Percentiles rank a stretch among this genome's conserved stretches.
Evolutionary conservation across 257 asterid genomes (phyloP).

Genomic region (Cinchona pubescens): DNA sequence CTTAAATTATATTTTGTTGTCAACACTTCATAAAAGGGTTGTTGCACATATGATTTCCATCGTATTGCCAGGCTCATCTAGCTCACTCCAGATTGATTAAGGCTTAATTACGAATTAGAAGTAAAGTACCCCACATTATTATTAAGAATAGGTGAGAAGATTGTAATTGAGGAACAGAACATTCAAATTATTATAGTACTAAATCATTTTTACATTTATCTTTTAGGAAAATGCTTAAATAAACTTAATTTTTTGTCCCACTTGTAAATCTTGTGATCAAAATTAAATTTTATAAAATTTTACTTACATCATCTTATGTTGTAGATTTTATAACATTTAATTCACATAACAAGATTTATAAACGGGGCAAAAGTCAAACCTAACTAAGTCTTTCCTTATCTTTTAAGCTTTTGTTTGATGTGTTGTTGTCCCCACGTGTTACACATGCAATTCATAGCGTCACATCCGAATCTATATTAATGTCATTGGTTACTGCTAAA

Average conservation of each 20-base stretch:
- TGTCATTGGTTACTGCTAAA: conserved; percentile 29
- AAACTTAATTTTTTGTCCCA: too few relatives aligned
- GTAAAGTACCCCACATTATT: neutral
- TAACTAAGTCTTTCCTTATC: too few relatives aligned
- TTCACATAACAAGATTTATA: too few relatives aligned
- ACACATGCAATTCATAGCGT: conserved; percentile 47
- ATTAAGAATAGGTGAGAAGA: conserved; percentile 19
- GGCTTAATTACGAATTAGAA: neutral
- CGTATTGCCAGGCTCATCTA: conserved; percentile 18
- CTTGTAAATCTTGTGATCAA: too few relatives aligned
- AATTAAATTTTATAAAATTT: too few relatives aligned
- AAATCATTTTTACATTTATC: neutral
- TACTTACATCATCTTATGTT: too few relatives aligned
- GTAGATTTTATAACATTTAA: too few relatives aligned
- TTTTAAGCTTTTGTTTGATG: neutral
- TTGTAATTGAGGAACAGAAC: neutral
- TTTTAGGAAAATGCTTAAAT: too few relatives aligned
- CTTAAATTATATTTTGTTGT: too few relatives aligned
- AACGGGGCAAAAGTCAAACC: too few relatives aligned
- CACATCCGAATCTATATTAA: conserved; percentile 25
- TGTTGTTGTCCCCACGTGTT: conserved; percentile 24
- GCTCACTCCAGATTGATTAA: conserved; percentile 16
- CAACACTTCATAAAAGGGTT: conserved; percentile 21
- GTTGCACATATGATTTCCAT: conserved; percentile 39
- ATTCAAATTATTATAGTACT: neutral